Conservation (phyloP, 1,139 yeast species). For the Scheffersomyces stambukii region DNA sequence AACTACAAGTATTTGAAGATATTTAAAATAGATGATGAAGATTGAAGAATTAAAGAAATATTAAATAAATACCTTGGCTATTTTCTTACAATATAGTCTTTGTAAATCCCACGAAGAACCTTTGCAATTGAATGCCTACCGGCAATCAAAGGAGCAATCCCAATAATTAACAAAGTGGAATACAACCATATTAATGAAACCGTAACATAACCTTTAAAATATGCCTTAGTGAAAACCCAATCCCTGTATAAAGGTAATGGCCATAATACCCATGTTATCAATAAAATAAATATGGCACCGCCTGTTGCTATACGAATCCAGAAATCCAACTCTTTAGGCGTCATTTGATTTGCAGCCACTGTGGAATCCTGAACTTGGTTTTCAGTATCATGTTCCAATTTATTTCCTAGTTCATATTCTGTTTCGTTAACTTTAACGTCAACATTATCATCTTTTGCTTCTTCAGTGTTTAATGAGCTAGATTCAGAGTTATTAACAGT, state of each 20-base stretch:
- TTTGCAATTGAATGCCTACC: conserved; percentile 21
- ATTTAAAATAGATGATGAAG: no score
- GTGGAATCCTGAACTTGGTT: not conserved
- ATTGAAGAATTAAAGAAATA: no score
- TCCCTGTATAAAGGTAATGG: conserved; percentile 42
- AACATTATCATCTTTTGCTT: not conserved
- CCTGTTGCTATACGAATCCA: conserved; percentile 23
- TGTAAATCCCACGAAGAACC: conserved; percentile 17
- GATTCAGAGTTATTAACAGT: conserved; percentile 1
- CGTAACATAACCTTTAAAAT: conserved; percentile 35
- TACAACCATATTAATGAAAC: conserved; percentile 36
- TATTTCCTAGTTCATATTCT: conserved; percentile 1
- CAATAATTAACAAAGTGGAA: conserved; percentile 23
- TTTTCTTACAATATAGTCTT: conserved; percentile 8
- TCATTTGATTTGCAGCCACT: conserved; percentile 1
- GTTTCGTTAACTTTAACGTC: conserved; percentile 3
- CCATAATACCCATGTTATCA: conserved; percentile 35
- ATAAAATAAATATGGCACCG: conserved; percentile 18
- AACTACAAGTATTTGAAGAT: no score
- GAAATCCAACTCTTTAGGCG: conserved; percentile 7
- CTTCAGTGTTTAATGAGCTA: not conserved
- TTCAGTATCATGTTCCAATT: conserved; percentile 1
- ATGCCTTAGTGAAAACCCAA: conserved; percentile 31
- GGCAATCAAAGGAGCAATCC: conserved; percentile 32
- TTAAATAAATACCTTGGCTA: no score